These are phyloP conservation scores for Scutellaria barbata DNA, from an alignment of 257 asterid species.

Conservation along the genomic window DNA sequence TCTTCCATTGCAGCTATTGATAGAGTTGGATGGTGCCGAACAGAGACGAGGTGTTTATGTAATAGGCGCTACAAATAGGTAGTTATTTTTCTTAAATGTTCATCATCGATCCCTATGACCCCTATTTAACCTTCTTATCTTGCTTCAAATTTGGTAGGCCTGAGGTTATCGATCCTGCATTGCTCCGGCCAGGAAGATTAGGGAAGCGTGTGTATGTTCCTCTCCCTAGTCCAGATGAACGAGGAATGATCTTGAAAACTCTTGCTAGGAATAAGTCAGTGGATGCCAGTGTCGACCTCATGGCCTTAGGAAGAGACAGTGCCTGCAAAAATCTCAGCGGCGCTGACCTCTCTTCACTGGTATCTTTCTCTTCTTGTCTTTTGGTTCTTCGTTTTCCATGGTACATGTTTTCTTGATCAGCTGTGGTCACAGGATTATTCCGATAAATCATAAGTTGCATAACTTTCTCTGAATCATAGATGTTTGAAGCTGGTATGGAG, in stretches of 20 bases:
- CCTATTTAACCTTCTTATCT: conserved; percentile 24
- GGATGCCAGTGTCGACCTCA: conserved; percentile 63
- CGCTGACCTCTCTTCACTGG: conserved; percentile 82
- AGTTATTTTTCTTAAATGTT: conserved; percentile 15
- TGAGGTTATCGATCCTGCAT: conserved; percentile 81
- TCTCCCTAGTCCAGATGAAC: conserved; percentile 80
- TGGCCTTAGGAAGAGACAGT: conserved; percentile 61
- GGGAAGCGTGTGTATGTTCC: conserved; percentile 81
- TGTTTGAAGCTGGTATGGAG: conserved; percentile 68
- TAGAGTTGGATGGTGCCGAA: conserved; percentile 89
- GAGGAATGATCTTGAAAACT: conserved; percentile 80
- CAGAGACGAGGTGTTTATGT: conserved; percentile 74
- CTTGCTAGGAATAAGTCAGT: conserved; percentile 67
- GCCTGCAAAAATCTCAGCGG: conserved; percentile 79
- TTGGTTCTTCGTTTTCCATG: not conserved
- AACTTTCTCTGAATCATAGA: conserved; percentile 37
- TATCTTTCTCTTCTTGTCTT: conserved; percentile 35
- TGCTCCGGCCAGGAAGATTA: conserved; percentile 85
- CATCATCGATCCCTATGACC: not conserved
- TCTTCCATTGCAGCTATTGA: conserved; percentile 63
- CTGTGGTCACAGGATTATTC: not conserved
- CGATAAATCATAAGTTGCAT: not conserved
- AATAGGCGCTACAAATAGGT: conserved; percentile 96
- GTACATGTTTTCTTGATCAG: not conserved
- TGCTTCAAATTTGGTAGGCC: conserved; percentile 55